Base-by-base conservation (phyloP, 2,329 filamentous ascomycete genomes). In the Colletotrichum gloeosporioides region DNA sequence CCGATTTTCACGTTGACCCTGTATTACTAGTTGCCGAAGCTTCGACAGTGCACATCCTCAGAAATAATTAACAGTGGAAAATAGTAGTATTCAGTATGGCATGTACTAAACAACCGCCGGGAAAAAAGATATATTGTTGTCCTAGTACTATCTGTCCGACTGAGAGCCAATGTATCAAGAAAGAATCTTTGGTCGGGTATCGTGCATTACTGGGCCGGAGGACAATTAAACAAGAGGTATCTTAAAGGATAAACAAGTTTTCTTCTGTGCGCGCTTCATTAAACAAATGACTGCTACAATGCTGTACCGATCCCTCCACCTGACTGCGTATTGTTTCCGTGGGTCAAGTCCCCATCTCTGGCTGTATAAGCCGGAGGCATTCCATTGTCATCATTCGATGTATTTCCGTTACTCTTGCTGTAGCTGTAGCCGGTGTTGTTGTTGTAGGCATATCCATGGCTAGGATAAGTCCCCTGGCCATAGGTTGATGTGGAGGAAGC, bases 41-140 rank as follows among this genome's bases (percentile, higher is more conserved):
- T 18, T 39, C 1, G 1, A 39, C 8, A 39, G 15, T 18, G 16
- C 16, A 18, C 16, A 18, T 9, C 4, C 36, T 39, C 36, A 39
- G 0, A 39, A 39, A 4, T 0, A 8, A 18, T 5, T 0, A 18
- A 1, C 36, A 18, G 36, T 0, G 16, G 1, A 5, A 9, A 1
- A 39, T 0, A 0, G 8, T 39, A 39, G 1, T 36, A 9, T 3
- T 39, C 15, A 9, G 0, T 2, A 5, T 39, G 36, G 36, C 7
- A 39, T 39, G 36, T 0, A 39, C 1, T 18, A 9, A 18, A 39
- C 16, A 18, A 39, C 15, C 36, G 0, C 16, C 36, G 36, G 2
- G 0, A 39, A 39, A 39, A 39, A 39, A 39, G 34, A 39, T 39
- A 39, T 8, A 3, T 18, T 0, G 2, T 18, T 39, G 36, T 9